Conservation (phyloP, 768 basidiomycete species). For the Lactifluus volemus region DNA sequence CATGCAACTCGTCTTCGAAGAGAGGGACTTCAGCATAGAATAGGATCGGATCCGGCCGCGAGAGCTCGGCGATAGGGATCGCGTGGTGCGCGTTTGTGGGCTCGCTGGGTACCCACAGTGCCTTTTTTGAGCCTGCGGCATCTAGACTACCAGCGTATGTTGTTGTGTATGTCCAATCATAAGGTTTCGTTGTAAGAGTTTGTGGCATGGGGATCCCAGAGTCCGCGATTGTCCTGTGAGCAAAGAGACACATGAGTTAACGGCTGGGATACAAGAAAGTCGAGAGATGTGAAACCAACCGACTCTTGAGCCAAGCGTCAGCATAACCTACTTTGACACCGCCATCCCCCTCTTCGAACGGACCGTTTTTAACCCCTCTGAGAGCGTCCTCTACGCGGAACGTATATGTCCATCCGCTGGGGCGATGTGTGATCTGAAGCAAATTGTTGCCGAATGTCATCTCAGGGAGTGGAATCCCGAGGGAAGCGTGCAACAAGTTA, state of each 20-base stretch:
- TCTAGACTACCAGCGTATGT: conserved; percentile 60
- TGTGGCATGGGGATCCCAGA: conserved; percentile 59
- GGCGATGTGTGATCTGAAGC: conserved; percentile 55
- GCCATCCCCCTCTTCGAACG: conserved; percentile 73
- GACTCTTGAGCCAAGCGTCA: conserved; percentile 86
- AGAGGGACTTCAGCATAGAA: conserved; percentile 94
- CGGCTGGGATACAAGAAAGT: not conserved
- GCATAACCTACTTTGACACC: conserved; percentile 94
- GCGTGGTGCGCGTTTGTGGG: conserved; percentile 45
- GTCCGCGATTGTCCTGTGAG: conserved; percentile 58
- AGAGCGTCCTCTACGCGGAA: conserved; percentile 69
- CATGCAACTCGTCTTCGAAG: conserved; percentile 95
- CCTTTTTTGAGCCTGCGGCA: conserved; percentile 18
- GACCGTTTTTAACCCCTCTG: conserved; percentile 61
- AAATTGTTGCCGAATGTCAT: conserved; percentile 92
- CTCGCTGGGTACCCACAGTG: conserved; percentile 48
- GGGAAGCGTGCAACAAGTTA: conserved; percentile 52
- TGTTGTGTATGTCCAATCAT: conserved; percentile 98
- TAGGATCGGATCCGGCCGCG: conserved; percentile 89
- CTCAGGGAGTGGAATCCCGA: conserved; percentile 83
- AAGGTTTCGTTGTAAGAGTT: conserved; percentile 73
- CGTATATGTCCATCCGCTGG: conserved; percentile 52
- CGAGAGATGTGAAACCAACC: conserved; percentile 38
- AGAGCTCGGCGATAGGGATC: conserved; percentile 81
- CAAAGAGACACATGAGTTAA: not conserved